Evolutionary conservation across 1,139 yeast species (phyloP).

Genomic region (Candida sp.): DNA sequence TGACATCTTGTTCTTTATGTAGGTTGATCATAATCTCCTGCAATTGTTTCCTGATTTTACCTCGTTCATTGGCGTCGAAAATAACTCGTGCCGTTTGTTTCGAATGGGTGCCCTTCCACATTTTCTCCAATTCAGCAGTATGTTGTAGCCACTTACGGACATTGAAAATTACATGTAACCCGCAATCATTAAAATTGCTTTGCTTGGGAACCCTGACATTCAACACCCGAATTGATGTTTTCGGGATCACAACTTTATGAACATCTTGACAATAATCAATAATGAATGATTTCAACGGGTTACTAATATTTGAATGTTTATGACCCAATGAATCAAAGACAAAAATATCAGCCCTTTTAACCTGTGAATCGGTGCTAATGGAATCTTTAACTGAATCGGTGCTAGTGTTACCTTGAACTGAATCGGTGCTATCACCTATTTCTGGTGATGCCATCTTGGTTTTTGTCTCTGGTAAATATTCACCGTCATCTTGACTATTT

Average conservation of each 20-base stretch:
- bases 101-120: slow-evolving; percentile 40
- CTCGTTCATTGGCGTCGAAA: slow-evolving; percentile 32
- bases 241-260: slow-evolving; percentile 44
- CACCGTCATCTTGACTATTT: background rate
- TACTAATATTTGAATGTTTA: slow-evolving; percentile 50
- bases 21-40: slow-evolving; percentile 23
- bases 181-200: slow-evolving; percentile 91
- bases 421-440: no score
- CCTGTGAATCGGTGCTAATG: background rate
- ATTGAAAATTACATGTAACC: slow-evolving; percentile 85
- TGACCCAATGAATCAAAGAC: slow-evolving; percentile 77
- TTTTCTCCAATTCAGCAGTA: slow-evolving; percentile 44
- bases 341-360: slow-evolving; percentile 46
- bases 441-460: background rate
- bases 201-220: slow-evolving; percentile 77
- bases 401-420: background rate
- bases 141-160: slow-evolving; percentile 59
- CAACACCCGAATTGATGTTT: slow-evolving; percentile 38
- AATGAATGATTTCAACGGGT: slow-evolving; percentile 61
- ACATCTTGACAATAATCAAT: slow-evolving; percentile 69
- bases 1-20: slow-evolving; percentile 16
- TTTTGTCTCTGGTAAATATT: background rate
- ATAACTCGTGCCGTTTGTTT: slow-evolving; percentile 11
- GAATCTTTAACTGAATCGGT: slow-evolving; percentile 1
- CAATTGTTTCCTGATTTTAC: slow-evolving; percentile 26